Evolutionary conservation across 2,329 filamentous ascomycete species (phyloP).

Genomic region (Trichoderma sp.): DNA sequence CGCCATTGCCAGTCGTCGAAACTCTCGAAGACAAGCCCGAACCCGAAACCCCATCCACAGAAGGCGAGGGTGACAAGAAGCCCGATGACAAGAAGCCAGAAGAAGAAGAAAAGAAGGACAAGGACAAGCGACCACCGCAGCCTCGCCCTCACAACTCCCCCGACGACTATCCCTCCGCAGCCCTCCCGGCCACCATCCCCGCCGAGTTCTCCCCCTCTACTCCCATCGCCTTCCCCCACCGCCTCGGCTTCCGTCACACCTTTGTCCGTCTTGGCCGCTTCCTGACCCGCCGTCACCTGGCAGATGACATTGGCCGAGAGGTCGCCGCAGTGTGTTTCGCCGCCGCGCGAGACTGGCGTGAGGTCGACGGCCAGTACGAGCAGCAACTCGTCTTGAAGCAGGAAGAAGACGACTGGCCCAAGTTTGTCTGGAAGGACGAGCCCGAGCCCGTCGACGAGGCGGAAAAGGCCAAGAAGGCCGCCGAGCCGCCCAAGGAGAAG

Average conservation of each 20-base stretch:
- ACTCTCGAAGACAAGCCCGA: conserved; percentile 22
- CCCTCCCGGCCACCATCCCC: conserved; percentile 65
- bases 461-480: conserved; percentile 42
- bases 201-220: conserved; percentile 68
- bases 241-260: conserved; percentile 90
- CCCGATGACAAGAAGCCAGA: conserved; percentile 29
- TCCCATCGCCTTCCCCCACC: conserved; percentile 77
- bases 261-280: conserved; percentile 83
- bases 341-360: conserved; percentile 48
- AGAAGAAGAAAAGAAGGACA: conserved; percentile 44
- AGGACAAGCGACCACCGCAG: conserved; percentile 57
- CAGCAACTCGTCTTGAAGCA: conserved; percentile 57
- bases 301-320: conserved; percentile 82
- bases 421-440: conserved; percentile 64
- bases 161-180: conserved; percentile 65
- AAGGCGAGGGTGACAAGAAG: conserved; percentile 22
- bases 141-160: conserved; percentile 72
- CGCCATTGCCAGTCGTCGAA: conserved; percentile 36
- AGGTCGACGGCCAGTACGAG: conserved; percentile 39
- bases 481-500: conserved; percentile 56
- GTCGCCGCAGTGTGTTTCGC: conserved; percentile 81
- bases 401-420: conserved; percentile 82
- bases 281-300: conserved; percentile 78
- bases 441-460: conserved; percentile 39
- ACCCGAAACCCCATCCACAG: conserved; percentile 25